phyloP scores from a whole-genome alignment of 2,329 filamentous ascomycete genomes.

The Xylaria sp. region DNA sequence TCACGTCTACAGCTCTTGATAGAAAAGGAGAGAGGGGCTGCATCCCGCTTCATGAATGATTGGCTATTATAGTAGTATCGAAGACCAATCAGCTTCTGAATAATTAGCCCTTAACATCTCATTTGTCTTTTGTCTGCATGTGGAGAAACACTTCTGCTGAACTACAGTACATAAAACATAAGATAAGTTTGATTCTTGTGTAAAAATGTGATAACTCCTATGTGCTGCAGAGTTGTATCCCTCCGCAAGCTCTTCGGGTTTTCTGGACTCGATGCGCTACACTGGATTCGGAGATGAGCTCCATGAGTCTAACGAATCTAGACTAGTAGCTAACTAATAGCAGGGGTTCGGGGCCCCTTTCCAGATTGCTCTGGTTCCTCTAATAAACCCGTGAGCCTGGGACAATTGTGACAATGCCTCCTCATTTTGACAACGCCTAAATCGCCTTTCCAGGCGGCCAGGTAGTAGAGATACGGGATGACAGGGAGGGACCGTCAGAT shows the following conservation, averaged over 20 bases:
- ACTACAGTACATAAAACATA: neutral
- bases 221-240: slow-evolving; percentile 16
- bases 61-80: slow-evolving; percentile 12
- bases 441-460: slow-evolving; percentile 7
- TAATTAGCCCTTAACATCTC: neutral
- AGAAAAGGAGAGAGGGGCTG: neutral
- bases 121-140: slow-evolving; percentile 17
- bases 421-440: slow-evolving; percentile 18
- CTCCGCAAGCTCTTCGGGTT: slow-evolving; percentile 20
- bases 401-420: slow-evolving; percentile 1
- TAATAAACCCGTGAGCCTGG: slow-evolving; percentile 13
- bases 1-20: neutral
- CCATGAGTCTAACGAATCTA: slow-evolving; percentile 14
- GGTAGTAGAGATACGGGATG: neutral
- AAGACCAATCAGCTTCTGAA: slow-evolving; percentile 22
- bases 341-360: slow-evolving; percentile 31
- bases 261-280: slow-evolving; percentile 10
- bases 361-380: slow-evolving; percentile 22
- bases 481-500: neutral
- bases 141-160: neutral
- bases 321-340: slow-evolving; percentile 18
- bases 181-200: slow-evolving; percentile 14
- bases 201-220: slow-evolving; percentile 24
- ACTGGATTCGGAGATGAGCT: slow-evolving; percentile 26
- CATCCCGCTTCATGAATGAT: slow-evolving; percentile 20